Evolutionary conservation across 306 rosid genomes (phyloP), one percentile per base, ranked within the genome.

Genomic region (Clitoria ternatea): DNA sequence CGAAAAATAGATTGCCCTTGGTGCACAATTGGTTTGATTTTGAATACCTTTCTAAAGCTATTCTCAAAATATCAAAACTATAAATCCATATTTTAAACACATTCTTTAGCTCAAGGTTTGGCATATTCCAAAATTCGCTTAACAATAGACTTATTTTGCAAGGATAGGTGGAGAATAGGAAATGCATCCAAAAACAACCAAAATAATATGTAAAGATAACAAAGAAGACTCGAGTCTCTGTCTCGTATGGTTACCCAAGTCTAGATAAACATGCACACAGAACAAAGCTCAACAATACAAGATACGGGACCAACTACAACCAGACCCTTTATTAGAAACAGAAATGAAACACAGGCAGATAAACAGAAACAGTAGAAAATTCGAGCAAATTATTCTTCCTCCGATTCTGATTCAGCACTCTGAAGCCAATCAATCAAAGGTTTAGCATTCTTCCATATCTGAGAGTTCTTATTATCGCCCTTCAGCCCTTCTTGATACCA

Each of bases 381-480:
- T 13, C 4, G 24, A 66, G 47, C 20, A 66, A 18, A 22, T 63
- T 57, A 75, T 39, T 81, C 85, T 63, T 81, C 77, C 27, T 77
- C 82, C 0, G 85, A 18, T 52, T 81, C 85, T 8, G 80, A 81
- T 74, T 81, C 82, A 0, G 82, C 85, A 73, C 22, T 81, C 64
- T 81, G 82, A 22, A 81, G 77, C 82, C 85, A 81, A 0, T 61
- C 70, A 29, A 81, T 53, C 61, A 81, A 72, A 18, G 82, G 85
- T 55, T 70, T 24, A 1, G 60, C 63, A 37, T 77, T 81, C 77
- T 81, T 77, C 82, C 85, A 77, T 6, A 81, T 68, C 70, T 61
- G 45, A 1, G 82, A 81, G 72, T 48, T 59, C 79, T 77, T 77
- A n/a, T 69, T 68, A 19, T 42, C 52, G 8, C 80, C 77, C 18